Evolutionary conservation across 345 rosid genomes (phyloP), one percentile per base, ranked within the genome.

Genomic region (Eucalyptus decipiens): DNA sequence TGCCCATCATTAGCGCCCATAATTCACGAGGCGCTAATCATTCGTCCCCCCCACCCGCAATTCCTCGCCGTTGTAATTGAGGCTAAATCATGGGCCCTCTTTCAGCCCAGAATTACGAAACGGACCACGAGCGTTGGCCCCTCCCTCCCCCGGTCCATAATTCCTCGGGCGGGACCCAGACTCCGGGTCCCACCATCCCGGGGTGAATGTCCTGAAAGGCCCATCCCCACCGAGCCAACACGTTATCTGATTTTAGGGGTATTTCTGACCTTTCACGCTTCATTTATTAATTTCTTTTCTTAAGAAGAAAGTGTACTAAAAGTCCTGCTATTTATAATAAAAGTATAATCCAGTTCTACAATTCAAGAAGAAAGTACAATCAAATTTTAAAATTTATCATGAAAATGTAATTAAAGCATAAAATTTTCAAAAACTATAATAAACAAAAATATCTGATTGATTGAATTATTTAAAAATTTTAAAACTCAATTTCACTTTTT

Each of bases 321-420:
- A 21, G 10, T 52, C 26, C 23, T 52, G 4, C 2, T 2, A 52
- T 52, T 4, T 21, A 3, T 4, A 4, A 8, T 5, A 8, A 21
- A 52, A 52, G 2, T 4, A 21, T 3, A 3, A 52, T 52, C 2
- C 0, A 52, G 2, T 3, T 19, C 5, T 52, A 52, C 8, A 52
- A 52, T 7, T 52, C 4, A 19, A 19, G 0, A 19, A 19, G 2
- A 52, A 52, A 52, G 1, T 18, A 52, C 0, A 52, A 52, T 52
- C 2, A 2, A 52, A 19, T 7, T 7, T 7, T 52, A 19, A 52
- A 51, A 19, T 18, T 52, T 21, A 52, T 52, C 11, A 21, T 4
- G 2, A 19, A 52, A 19, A 21, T 52, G 2, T 2, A 21, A 52
- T 21, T 2, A 2, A 19, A 3, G 19, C 1, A 1, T 52, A 52